Percentiles rank a stretch among this genome's conserved stretches.
Evolutionary conservation across 1,284 basidiomycete species (phyloP).

Genomic region (Fomitopsis pinicola): DNA sequence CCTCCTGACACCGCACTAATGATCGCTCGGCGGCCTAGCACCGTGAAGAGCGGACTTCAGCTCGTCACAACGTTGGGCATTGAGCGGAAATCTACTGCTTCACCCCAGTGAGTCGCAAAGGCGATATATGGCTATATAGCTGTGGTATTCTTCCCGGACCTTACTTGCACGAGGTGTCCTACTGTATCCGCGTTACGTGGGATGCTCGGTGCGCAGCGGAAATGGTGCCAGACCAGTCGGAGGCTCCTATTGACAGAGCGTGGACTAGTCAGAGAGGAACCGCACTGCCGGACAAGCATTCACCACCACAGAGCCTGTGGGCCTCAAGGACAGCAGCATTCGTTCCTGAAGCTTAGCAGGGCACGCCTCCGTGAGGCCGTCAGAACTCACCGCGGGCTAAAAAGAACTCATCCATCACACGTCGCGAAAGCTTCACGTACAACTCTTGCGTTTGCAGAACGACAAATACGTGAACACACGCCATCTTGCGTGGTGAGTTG

Average conservation of each 20-base stretch:
- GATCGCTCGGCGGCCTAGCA: not conserved
- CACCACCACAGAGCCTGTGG: too few species aligned
- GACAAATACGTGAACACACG: not conserved
- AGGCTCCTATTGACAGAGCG: not conserved
- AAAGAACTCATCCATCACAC: not conserved
- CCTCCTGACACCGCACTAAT: not conserved
- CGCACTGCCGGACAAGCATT: not conserved
- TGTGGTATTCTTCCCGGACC: not conserved
- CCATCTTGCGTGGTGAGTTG: not conserved
- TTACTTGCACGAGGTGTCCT: not conserved
- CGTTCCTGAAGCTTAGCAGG: too few species aligned
- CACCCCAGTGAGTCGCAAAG: not conserved
- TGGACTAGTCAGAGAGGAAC: not conserved
- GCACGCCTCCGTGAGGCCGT: too few species aligned
- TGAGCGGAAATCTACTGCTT: too few species aligned
- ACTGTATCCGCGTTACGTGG: not conserved
- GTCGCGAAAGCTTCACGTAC: not conserved
- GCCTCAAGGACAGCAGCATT: too few species aligned
- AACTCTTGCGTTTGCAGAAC: not conserved
- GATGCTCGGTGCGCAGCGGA: not conserved
- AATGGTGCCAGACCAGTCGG: not conserved
- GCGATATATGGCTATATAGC: not conserved
- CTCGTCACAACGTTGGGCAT: not conserved
- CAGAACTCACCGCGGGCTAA: too few species aligned
- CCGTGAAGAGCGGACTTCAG: not conserved